Evolutionary conservation across 78 protist genomes (phyloP), one percentile per base, ranked within the genome.

Genomic region (Guillardia theta): DNA sequence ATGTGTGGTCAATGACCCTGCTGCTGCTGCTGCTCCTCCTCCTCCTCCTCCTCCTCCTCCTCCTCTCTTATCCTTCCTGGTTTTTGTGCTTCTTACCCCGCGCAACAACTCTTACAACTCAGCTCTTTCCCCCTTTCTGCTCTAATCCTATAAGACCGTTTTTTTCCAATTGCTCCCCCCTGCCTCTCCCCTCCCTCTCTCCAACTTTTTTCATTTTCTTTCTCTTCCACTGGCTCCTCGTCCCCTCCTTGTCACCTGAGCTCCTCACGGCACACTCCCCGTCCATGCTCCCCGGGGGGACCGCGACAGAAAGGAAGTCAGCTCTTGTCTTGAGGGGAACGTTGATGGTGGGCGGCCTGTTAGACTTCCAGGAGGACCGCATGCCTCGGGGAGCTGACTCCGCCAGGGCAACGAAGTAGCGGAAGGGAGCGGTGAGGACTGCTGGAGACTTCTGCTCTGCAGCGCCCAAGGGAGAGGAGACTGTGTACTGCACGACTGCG

Each of bases 221-320:
- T 58, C 39, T 24, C 39, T 3, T 6, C 4, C 1, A 6, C 70
- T 3, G 70, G 41, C 6, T 36, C 3, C 10, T 24, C 45, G 83
- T 12, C n/a, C 83, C 83, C 1, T 36, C 83, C 27, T 70, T 36
- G 45, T 24, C 33, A 43, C 83, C 83, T 9, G 45, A 9, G 41
- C 36, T 3, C 6, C 83, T 36, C 33, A 70, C 83, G 5, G 46
- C 46, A 24, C 83, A 70, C 83, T 22, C 21, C 45, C 83, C 83
- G 10, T 4, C 83, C 83, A 70, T 70, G 83, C 83, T 70, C 45
- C 83, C 70, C 70, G 83, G 83, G 45, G 83, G 83, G 21, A 70
- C 83, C 10, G 83, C n/a, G 33, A 70, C 83, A 18, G 83, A 24
- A 24, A 70, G n/a, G 83, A 70, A 1, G 83, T 70, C 83, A 1